phyloP scores from a whole-genome alignment of 371 early-diverging fungal species.

The Haplosporangium sp. region DNA sequence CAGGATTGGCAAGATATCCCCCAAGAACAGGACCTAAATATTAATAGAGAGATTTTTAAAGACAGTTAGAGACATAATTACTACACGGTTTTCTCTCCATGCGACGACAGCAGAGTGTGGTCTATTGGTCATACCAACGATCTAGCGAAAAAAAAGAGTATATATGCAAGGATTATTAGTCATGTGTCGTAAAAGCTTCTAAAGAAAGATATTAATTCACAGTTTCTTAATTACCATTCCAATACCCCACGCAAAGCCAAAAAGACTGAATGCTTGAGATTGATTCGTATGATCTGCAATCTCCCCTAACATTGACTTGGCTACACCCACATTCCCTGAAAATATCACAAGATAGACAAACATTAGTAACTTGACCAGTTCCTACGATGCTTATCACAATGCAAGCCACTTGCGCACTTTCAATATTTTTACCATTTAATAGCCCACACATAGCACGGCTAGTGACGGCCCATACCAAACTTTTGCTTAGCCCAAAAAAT shows the following conservation, averaged over 20 bases:
- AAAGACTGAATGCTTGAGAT: conserved; percentile 73
- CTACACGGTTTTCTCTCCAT: too few species aligned
- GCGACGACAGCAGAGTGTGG: too few species aligned
- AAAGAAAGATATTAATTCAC: background rate
- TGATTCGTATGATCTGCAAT: conserved; percentile 85
- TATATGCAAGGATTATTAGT: background rate
- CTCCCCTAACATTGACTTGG: conserved; percentile 91
- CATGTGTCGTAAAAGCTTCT: too few species aligned
- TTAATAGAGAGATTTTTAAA: too few species aligned
- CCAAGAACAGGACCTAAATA: conserved; percentile 80
- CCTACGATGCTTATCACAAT: background rate
- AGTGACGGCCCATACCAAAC: conserved; percentile 74
- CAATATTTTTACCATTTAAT: conserved; percentile 66
- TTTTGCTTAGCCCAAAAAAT: conserved; percentile 81
- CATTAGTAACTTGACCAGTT: background rate
- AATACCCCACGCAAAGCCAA: conserved; percentile 78
- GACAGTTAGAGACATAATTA: too few species aligned
- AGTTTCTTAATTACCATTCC: conserved; percentile 61
- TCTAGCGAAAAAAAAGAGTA: background rate
- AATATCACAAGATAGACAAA: background rate
- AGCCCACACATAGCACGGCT: conserved; percentile 79
- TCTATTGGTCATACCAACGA: conserved; percentile 8
- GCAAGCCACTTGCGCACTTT: background rate
- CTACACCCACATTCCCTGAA: conserved; percentile 83
- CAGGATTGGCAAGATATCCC: conserved; percentile 85